A percentile compares a stretch with the other conserved stretches of the same genome.
Conservation (phyloP, 2,329 filamentous ascomycete genomes). For the Cyclaneusma minus region DNA sequence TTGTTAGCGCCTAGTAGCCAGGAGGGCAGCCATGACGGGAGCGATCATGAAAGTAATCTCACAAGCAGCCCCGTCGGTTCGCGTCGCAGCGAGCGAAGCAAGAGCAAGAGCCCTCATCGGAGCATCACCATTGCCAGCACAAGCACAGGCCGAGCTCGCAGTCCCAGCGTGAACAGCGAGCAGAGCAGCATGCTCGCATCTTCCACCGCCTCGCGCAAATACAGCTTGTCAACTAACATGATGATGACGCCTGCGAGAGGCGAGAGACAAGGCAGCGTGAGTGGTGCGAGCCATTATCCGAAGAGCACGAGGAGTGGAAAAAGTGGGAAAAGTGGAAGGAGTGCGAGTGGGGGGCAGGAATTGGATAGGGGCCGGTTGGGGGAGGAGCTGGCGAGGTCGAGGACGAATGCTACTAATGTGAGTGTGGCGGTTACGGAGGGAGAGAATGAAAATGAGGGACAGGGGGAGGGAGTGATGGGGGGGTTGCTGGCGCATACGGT, state of each 20-base stretch:
- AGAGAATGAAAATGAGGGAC: no score
- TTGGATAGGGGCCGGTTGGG: no score
- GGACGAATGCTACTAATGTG: no score
- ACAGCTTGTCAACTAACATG: not conserved
- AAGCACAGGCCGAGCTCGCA: conserved; percentile 8
- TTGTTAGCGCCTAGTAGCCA: conserved; percentile 15
- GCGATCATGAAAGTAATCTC: conserved; percentile 14
- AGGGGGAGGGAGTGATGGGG: no score
- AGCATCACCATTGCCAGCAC: conserved; percentile 16
- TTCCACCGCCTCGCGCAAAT: conserved; percentile 1
- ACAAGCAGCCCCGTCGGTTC: conserved; percentile 11
- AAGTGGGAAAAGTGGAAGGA: no score
- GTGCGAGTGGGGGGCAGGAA: no score
- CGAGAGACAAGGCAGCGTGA: no score
- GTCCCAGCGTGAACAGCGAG: conserved; percentile 14
- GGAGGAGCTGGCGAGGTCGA: no score
- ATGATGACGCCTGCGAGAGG: conserved; percentile 2
- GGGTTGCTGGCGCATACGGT: no score
- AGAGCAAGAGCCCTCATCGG: conserved; percentile 14
- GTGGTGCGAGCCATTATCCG: no score
- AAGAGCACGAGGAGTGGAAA: no score
- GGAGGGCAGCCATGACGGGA: conserved; percentile 16
- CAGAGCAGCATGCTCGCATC: conserved; percentile 9
- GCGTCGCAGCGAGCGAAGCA: conserved; percentile 12
- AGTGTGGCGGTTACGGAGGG: no score